Percentiles rank a stretch among this genome's conserved stretches.
Conservation (phyloP, 1,284 basidiomycete species). For the Trichosporon ovoides region DNA sequence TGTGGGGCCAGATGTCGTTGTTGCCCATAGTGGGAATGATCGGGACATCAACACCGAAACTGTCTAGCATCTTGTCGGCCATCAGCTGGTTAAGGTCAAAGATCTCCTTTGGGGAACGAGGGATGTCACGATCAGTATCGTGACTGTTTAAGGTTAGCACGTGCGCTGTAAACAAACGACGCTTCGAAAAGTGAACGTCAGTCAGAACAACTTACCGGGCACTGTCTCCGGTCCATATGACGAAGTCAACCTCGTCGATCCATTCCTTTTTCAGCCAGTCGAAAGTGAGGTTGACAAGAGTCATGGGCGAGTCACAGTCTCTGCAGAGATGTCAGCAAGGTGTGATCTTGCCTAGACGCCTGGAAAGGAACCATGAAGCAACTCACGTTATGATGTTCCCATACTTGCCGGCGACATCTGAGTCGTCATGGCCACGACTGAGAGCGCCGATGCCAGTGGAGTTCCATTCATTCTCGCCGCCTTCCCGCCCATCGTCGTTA, state of each 20-base stretch:
- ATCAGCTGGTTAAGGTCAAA: conserved; percentile 67
- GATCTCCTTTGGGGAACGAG: conserved; percentile 76
- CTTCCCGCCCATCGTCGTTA: conserved; percentile 14
- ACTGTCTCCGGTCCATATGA: conserved; percentile 89
- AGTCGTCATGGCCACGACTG: not conserved
- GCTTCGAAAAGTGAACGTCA: not conserved
- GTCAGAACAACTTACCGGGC: conserved; percentile 58
- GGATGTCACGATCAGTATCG: conserved; percentile 74
- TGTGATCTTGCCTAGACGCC: not conserved
- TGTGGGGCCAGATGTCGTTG: conserved; percentile 83
- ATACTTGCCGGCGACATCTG: conserved; percentile 8
- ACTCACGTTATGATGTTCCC: conserved; percentile 7
- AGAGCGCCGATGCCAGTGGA: not conserved
- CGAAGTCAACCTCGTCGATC: conserved; percentile 81
- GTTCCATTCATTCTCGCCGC: not conserved
- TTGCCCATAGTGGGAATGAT: conserved; percentile 85
- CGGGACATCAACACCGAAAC: conserved; percentile 68
- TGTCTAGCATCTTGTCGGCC: conserved; percentile 62
- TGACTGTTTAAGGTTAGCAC: conserved; percentile 56
- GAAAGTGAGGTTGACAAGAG: conserved; percentile 72
- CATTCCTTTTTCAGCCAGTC: conserved; percentile 74
- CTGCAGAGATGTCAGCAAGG: conserved; percentile 49
- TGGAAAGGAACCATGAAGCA: too few species aligned
- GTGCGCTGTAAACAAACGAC: not conserved
- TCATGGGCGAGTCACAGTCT: conserved; percentile 77